Base-by-base conservation (phyloP, 2,329 filamentous ascomycete genomes). In the Trichoderma atroviride region DNA sequence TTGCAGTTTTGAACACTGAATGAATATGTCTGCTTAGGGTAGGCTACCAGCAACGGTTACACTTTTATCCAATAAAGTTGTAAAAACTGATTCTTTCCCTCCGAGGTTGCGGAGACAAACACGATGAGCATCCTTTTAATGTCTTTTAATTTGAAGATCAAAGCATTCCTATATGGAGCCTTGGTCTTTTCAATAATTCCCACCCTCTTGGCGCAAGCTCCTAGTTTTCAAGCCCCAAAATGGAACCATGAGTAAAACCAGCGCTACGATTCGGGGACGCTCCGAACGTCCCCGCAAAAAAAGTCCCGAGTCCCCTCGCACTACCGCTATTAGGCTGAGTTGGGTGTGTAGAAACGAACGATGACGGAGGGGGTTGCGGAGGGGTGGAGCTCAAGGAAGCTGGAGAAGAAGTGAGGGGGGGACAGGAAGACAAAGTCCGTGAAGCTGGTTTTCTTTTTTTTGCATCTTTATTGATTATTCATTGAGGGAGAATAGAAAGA, bases 331-430 rank as follows among this genome's bases (percentile, higher is more conserved):
- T 66, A 66, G 63, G 53, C 63, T 58, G 52, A 66, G 33, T 43
- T 24, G 24, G 13, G 10, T 27, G 31, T 14, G 11, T 35, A 33
- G 19, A 57, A 27, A 47, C 47, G 19, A 43, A 66, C 62, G 63
- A 66, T 66, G 63, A 66, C 63, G 63, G 63, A 58, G 53, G 47
- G 47, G 57, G 40, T 43, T 57, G 63, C 53, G 63, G 63, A 66
- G 63, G 63, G 35, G 63, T 66, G 63, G 63, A 52, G 63, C n/a
- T 55, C 35, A 14, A 29, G 53, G 50, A 64, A 35, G 61, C 61
- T 56, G 47, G 62, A 37, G 52, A 43, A 31, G 55, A 19, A 35
- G 53, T 27, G 27, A 29, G 35, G 62, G 27, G 27, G 19, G 14
- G 35, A 27, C 31, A 14, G 22, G 10, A 29, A 14, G 27, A 43